Evolutionary conservation across 2,329 filamentous ascomycete genomes (phyloP).

Genomic region (Verticillium zaregamsianum): DNA sequence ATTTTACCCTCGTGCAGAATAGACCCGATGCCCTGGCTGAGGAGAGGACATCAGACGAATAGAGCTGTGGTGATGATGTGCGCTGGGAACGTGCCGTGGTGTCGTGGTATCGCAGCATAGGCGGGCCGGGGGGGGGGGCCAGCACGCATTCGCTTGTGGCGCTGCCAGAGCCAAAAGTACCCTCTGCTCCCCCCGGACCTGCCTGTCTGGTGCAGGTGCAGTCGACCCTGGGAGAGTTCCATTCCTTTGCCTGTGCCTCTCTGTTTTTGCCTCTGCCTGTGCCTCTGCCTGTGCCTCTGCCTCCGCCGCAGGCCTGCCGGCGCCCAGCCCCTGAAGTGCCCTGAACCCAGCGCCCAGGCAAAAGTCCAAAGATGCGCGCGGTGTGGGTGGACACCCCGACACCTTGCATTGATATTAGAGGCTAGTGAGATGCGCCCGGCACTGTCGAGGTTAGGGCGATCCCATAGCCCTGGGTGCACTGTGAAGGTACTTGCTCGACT

Average conservation of each 20-base stretch:
- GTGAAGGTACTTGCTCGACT: slow-evolving; percentile 1
- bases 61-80: neutral
- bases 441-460: slow-evolving; percentile 13
- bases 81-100: neutral
- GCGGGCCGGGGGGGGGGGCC: neutral
- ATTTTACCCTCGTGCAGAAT: neutral
- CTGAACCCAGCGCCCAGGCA: slow-evolving; percentile 11
- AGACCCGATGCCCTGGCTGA: neutral
- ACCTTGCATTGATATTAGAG: neutral
- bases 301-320: neutral
- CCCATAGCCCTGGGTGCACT: slow-evolving; percentile 14
- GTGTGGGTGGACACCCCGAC: neutral
- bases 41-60: neutral
- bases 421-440: slow-evolving; percentile 14
- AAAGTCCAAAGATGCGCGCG: neutral
- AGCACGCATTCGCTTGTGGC: neutral
- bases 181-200: slow-evolving; percentile 3
- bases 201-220: neutral
- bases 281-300: neutral
- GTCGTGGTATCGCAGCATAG: neutral
- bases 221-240: neutral
- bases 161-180: slow-evolving; percentile 8
- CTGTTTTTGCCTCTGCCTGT: neutral
- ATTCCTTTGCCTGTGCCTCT: neutral
- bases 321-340: neutral